Evolutionary conservation across 2,329 filamentous ascomycete species (phyloP), one percentile per base, ranked within the genome.

Genomic region (Hypoxylon sp.): DNA sequence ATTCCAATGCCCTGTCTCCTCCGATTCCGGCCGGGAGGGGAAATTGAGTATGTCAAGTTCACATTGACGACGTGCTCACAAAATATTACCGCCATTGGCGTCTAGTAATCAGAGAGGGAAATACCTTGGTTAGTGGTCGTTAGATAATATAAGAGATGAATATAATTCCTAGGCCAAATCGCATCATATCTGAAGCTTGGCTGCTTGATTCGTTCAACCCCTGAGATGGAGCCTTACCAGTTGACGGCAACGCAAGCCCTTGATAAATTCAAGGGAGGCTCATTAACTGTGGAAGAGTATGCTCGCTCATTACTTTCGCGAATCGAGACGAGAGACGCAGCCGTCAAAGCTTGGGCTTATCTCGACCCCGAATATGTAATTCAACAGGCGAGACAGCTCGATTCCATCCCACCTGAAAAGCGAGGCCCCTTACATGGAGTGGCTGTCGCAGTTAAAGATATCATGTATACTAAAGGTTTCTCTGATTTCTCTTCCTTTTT

Each of bases 341-440:
- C 74, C 2, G 80, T 85, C 26, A 80, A 83, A 69, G 84, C 84
- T 33, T 85, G 84, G 84, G 82, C 78, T 2, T 80, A 83, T 70
- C 77, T 85, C 13, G 76, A 84, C 66, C 77, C 78, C 0, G 77
- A 81, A 1, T 77, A 81, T 57, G 82, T 88, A 4, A 78, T 88
- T 5, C 71, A 78, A 24, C 81, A 84, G 66, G 86, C 86, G 3
- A 80, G 77, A 57, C 76, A 75, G 19, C 80, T 88, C 0, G 86
- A 89, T 69, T 66, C 77, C 22, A 71, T 87, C 1, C 82, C 85
- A 0, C 51, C 67, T 1, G 76, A 80, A 5, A 72, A 85, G 58
- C 79, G 86, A 64, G 85, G 86, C 0, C 84, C 83, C 2, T 75
- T 88, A 0, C 85, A 88, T 73, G 86, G 86, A 1, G 75, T 88